Conservation (phyloP, 2,329 filamentous ascomycete genomes). For the Fusarium circinatum region DNA sequence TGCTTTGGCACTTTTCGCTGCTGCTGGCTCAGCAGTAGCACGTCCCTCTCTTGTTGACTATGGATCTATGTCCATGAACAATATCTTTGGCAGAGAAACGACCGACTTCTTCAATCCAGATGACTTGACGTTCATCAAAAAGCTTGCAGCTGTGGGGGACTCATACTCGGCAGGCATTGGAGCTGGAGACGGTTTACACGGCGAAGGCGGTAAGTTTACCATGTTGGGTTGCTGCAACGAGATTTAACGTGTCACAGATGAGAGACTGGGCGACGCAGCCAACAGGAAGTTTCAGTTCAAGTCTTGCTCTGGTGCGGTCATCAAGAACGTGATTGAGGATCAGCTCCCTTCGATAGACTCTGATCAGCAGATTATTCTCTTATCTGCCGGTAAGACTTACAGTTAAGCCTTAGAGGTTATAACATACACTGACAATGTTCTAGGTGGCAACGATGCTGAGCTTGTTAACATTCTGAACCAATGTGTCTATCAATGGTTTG, state of each 20-base stretch:
- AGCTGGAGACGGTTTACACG: constrained; percentile 4
- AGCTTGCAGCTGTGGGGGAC: constrained; percentile 22
- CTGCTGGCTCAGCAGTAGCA: background rate
- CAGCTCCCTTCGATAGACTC: background rate
- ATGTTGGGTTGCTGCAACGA: rapidly evolving
- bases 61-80: background rate
- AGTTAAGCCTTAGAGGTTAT: rapidly evolving
- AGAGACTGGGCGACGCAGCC: background rate
- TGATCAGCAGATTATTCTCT: background rate
- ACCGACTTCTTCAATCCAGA: background rate
- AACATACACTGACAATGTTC: rapidly evolving
- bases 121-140: background rate
- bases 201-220: background rate
- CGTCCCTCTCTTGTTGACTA: background rate
- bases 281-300: background rate
- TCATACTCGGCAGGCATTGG: constrained; percentile 32
- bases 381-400: background rate
- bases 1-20: background rate
- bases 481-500: constrained; percentile 16
- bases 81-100: background rate
- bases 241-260: background rate
- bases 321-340: background rate
- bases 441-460: constrained; percentile 16
- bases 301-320: background rate
- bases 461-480: constrained; percentile 14